Base-by-base conservation (phyloP, 1,284 basidiomycete species). In the Lentinula novae-zelandiae region DNA sequence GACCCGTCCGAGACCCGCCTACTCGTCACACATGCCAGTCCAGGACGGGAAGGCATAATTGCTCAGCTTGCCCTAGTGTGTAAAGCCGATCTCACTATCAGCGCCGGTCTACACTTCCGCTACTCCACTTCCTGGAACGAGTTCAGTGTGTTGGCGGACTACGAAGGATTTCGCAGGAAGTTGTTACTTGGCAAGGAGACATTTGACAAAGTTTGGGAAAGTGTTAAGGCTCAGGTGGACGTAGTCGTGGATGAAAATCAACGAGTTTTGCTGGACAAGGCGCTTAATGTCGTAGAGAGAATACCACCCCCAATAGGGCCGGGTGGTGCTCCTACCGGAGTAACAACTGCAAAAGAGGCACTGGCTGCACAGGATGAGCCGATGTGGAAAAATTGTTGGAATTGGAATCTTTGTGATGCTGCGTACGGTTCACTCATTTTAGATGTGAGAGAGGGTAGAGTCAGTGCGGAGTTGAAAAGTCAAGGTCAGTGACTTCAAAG, bases 341-440 rank as follows among this genome's bases (percentile, higher is more conserved):
- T 81, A 4, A 82, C 80, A 2, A 80, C 81, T 20, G 54, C 55
- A 33, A 55, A 59, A 33, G 54, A 49, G 74, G 80, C 3, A 78
- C 81, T 27, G 76, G 79, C 7, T 78, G 81, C 7, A 0, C 58
- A 61, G 53, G 94, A 95, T 70, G 94, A 95, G 66, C 86, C 90
- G 3, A 86, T 92, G 0, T 98, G 95, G 96, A 98, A 95, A 76
- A 98, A 95, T 73, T 95, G 92, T 69, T 99, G 96, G 96, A 95
- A 98, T 74, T 98, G 95, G 95, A 95, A 96, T 69, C 76, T 97
- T 46, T 95, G 96, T 62, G 96, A 99, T 70, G 96, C 96, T 7
- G 90, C 93, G 1, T 96, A 92, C 66, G 97, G 96, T 1, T 87
- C 86, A 15, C 82, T 99, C 46, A 78, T 98, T 1, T 78, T 99